Evolutionary conservation across 768 basidiomycete genomes (phyloP).

Genomic region (Sarcomyxa edulis): DNA sequence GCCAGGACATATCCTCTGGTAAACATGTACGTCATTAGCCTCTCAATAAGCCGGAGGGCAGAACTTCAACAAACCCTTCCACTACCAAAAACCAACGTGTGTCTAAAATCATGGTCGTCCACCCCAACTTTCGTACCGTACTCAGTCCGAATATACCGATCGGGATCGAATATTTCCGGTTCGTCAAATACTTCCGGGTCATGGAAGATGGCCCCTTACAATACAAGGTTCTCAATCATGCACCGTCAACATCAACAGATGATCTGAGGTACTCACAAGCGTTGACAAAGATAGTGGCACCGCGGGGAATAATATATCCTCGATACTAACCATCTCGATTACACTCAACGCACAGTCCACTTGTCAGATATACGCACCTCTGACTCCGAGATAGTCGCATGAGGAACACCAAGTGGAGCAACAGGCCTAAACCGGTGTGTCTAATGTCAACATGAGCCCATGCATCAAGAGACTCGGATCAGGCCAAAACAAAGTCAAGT

Average conservation of each 20-base stretch:
- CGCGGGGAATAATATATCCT: constrained; percentile 9
- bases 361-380: too few relatives aligned
- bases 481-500: too few relatives aligned
- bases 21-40: neutral
- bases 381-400: constrained; percentile 10
- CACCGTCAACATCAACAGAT: too few relatives aligned
- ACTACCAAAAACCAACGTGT: constrained; percentile 11
- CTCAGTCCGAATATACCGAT: constrained; percentile 10
- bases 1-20: constrained; percentile 16
- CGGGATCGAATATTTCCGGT: constrained; percentile 9
- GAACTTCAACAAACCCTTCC: constrained; percentile 11
- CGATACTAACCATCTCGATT: constrained; percentile 9
- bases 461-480: too few relatives aligned
- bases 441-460: constrained; percentile 1
- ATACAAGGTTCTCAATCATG: too few relatives aligned
- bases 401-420: constrained; percentile 14
- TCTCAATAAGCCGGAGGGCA: neutral
- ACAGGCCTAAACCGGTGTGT: constrained; percentile 15
- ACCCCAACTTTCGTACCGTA: constrained; percentile 11
- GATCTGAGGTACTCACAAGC: constrained; percentile 5
- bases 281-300: constrained; percentile 10
- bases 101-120: constrained; percentile 8
- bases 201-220: constrained; percentile 2
- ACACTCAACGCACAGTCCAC: too few relatives aligned
- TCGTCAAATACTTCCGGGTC: constrained; percentile 6